Conservation (phyloP, 2,329 filamentous ascomycete genomes). For the Lecanicillium sp. region DNA sequence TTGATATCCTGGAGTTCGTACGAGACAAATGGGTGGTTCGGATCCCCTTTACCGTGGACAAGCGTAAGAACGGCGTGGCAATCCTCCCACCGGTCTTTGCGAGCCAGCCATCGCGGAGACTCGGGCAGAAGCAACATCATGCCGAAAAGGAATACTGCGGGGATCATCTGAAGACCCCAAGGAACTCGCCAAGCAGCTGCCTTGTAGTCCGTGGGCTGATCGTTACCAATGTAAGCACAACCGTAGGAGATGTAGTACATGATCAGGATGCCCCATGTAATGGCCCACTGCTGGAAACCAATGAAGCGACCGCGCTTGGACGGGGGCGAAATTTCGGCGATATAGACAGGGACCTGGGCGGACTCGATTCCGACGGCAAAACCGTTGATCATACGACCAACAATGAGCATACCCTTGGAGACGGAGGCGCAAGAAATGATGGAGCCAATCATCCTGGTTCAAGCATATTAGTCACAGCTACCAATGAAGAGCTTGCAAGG, state of each 20-base stretch:
- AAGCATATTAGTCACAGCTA: not conserved
- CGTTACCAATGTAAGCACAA: conserved; percentile 47
- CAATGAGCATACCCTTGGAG: conserved; percentile 42
- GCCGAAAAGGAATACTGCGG: conserved; percentile 49
- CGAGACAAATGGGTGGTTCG: conserved; percentile 55
- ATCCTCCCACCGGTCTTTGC: conserved; percentile 53
- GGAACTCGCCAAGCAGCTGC: conserved; percentile 54
- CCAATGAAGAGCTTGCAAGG: not conserved
- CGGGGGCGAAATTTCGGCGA: conserved; percentile 54
- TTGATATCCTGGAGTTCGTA: conserved; percentile 66
- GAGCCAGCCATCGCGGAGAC: conserved; percentile 57
- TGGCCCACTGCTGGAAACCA: conserved; percentile 66
- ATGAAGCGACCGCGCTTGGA: conserved; percentile 57
- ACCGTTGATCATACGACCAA: conserved; percentile 56
- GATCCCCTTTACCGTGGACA: conserved; percentile 60
- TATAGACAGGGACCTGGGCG: conserved; percentile 63
- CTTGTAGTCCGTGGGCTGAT: conserved; percentile 25
- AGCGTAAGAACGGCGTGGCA: conserved; percentile 44
- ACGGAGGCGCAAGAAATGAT: conserved; percentile 35
- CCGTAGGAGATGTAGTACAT: conserved; percentile 65
- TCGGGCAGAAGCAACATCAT: conserved; percentile 54
- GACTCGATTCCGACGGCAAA: conserved; percentile 58
- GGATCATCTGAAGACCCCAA: conserved; percentile 59
- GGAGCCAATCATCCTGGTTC: conserved; percentile 38
- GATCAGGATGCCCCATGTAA: conserved; percentile 59